Evolutionary conservation across 2,329 filamentous ascomycete genomes (phyloP).

Genomic region (Hypomyces rosellus): DNA sequence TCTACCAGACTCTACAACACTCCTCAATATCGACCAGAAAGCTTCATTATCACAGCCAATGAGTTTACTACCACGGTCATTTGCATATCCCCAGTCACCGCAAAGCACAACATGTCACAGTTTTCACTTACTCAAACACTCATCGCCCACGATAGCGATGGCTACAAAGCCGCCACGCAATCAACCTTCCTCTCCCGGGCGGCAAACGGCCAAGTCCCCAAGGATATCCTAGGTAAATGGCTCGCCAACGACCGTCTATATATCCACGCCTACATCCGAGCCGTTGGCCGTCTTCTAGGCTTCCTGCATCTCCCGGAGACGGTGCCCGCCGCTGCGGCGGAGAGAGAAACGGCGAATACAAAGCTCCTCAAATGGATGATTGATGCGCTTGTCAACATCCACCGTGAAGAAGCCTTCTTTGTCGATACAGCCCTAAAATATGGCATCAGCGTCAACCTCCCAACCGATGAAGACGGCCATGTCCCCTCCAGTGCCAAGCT

Average conservation of each 20-base stretch:
- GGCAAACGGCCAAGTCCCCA: slow-evolving; percentile 54
- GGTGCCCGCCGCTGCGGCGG: slow-evolving; percentile 10
- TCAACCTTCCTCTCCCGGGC: slow-evolving; percentile 60
- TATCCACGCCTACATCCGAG: slow-evolving; percentile 62
- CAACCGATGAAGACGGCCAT: slow-evolving; percentile 14
- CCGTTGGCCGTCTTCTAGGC: slow-evolving; percentile 57
- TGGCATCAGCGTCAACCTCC: slow-evolving; percentile 43
- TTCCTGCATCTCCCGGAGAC: slow-evolving; percentile 51
- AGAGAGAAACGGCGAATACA: slow-evolving; percentile 36
- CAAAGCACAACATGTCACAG: slow-evolving; percentile 2
- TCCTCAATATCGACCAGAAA: no score
- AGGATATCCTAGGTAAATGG: slow-evolving; percentile 55
- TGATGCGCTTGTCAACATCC: slow-evolving; percentile 59
- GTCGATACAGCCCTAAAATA: slow-evolving; percentile 57
- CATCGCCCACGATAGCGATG: slow-evolving; percentile 38
- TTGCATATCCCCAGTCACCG: not conserved
- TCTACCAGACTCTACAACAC: no score
- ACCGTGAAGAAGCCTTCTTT: slow-evolving; percentile 62
- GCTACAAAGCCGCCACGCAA: slow-evolving; percentile 53
- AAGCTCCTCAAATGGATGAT: slow-evolving; percentile 57
- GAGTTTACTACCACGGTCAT: not conserved
- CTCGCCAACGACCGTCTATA: slow-evolving; percentile 67
- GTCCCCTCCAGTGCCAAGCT: slow-evolving; percentile 29
- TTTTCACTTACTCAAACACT: slow-evolving; percentile 52
- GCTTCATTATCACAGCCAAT: no score